Conservation (phyloP, 805 yeast species). For the Teunomyces kruisii region DNA sequence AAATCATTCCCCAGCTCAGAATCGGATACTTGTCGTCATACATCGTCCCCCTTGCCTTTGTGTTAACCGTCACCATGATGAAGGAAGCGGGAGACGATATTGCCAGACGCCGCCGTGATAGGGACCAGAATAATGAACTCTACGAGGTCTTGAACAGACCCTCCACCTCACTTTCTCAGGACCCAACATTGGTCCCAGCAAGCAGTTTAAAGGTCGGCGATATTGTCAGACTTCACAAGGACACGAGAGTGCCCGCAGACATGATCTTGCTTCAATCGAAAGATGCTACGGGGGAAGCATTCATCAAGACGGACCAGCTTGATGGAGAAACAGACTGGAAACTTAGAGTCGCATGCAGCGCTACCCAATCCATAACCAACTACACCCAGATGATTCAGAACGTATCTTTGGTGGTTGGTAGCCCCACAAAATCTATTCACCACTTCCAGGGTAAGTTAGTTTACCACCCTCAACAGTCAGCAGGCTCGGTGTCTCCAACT, state of each 20-base stretch:
- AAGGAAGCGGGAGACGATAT: conserved; percentile 96
- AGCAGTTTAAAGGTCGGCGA: conserved; percentile 83
- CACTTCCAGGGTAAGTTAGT: conserved; percentile 73
- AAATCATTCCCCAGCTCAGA: conserved; percentile 81
- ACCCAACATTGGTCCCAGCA: conserved; percentile 40
- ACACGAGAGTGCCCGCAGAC: conserved; percentile 91
- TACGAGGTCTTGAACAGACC: conserved; percentile 61
- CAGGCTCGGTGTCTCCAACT: conserved; percentile 18
- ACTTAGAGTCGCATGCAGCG: conserved; percentile 70
- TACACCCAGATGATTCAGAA: conserved; percentile 53
- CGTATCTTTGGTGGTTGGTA: conserved; percentile 59
- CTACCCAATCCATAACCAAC: conserved; percentile 60
- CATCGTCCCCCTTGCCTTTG: conserved; percentile 92
- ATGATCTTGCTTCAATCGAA: conserved; percentile 74
- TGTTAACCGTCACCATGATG: conserved; percentile 85
- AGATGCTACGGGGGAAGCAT: conserved; percentile 81
- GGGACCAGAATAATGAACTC: conserved; percentile 80
- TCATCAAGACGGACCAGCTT: conserved; percentile 93
- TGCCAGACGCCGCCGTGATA: conserved; percentile 84
- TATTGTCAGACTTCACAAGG: conserved; percentile 73
- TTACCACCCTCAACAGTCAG: conserved; percentile 36
- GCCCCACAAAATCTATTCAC: conserved; percentile 85
- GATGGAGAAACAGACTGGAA: conserved; percentile 99
- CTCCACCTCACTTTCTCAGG: conserved; percentile 11
- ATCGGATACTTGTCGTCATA: conserved; percentile 94